Evolutionary conservation across 1,284 basidiomycete species (phyloP), one percentile per base, ranked within the genome.

Genomic region (Cutaneotrichosporon spelunceum): DNA sequence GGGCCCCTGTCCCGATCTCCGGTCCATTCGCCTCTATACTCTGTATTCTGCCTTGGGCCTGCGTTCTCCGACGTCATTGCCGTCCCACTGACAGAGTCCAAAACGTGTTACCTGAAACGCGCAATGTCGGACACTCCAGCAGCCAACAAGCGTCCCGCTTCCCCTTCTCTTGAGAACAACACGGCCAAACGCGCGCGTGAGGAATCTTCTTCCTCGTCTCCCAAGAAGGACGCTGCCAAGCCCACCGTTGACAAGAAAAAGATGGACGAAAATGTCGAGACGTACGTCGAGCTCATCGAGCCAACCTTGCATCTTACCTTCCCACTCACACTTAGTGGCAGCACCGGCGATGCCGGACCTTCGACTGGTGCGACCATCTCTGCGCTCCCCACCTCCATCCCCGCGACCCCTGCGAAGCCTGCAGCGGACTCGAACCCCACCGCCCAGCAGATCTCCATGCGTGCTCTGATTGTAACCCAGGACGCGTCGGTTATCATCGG

Each of bases 401-500:
- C 72, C 29, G 57, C 70, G 14, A 68, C 70, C 26, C 76, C 76
- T 4, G 71, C 68, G 58, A 69, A 74, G 62, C 67, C 70, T 29
- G 16, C 39, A 7, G 62, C 71, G 26, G 75, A 75, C 56, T 61
- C 73, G n/a, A 71, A 72, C 21, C 65, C 66, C 19, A 26, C 52
- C 13, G 52, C 33, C 13, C 74, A 76, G 66, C 78, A 80, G 59
- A 95, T 95, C 67, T 89, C 93, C 69, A 93, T 95, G 90, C 87
- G 92, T 57, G 93, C 90, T 79, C 83, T 99, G 73, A 99, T 99
- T 74, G 94, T 99, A 70, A 99, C 96, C 11, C 93, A 97, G 80
- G 96, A 99, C 79, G 96, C 96, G 19, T 95, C 92, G 62, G 93
- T 99, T 80, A 99, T 99, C 82, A 99, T 99, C 74, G 96, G 96